Conservation (phyloP, 768 basidiomycete species). For the Amanita exitialis region DNA sequence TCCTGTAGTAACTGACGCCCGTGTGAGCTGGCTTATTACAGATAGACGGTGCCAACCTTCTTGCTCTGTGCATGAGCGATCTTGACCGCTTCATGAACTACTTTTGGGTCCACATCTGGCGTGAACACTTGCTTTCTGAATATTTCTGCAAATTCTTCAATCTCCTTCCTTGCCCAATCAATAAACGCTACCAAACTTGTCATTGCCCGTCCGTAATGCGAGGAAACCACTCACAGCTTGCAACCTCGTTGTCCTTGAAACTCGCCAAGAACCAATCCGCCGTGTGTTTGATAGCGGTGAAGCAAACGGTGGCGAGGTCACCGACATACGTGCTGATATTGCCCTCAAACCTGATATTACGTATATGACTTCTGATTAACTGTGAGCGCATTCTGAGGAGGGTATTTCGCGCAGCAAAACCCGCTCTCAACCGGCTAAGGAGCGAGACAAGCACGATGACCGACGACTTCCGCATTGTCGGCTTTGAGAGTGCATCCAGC, state of each 20-base stretch:
- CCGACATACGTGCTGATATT: constrained; percentile 78
- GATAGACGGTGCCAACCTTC: constrained; percentile 45
- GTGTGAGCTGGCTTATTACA: not conserved
- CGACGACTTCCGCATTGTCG: constrained; percentile 67
- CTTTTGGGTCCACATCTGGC: constrained; percentile 59
- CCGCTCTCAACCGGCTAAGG: constrained; percentile 66
- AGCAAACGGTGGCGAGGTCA: constrained; percentile 81
- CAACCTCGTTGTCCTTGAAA: constrained; percentile 91
- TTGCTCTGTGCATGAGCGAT: constrained; percentile 76
- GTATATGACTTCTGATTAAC: constrained; percentile 66
- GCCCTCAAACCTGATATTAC: constrained; percentile 86
- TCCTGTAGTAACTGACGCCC: constrained; percentile 68
- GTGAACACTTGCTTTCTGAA: constrained; percentile 91
- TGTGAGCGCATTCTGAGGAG: constrained; percentile 74
- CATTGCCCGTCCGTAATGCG: not conserved
- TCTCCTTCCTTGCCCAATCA: constrained; percentile 84
- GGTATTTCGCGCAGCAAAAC: constrained; percentile 68
- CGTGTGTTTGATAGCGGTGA: constrained; percentile 93
- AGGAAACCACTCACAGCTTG: constrained; percentile 58
- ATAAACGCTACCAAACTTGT: constrained; percentile 60
- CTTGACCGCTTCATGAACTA: constrained; percentile 68
- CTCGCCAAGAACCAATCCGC: constrained; percentile 97
- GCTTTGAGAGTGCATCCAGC: constrained; percentile 61
- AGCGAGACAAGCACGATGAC: constrained; percentile 65
- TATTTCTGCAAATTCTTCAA: constrained; percentile 73